phyloP scores from a whole-genome alignment of 176 grass and related monocot genomes.

The Avena insularis region DNA sequence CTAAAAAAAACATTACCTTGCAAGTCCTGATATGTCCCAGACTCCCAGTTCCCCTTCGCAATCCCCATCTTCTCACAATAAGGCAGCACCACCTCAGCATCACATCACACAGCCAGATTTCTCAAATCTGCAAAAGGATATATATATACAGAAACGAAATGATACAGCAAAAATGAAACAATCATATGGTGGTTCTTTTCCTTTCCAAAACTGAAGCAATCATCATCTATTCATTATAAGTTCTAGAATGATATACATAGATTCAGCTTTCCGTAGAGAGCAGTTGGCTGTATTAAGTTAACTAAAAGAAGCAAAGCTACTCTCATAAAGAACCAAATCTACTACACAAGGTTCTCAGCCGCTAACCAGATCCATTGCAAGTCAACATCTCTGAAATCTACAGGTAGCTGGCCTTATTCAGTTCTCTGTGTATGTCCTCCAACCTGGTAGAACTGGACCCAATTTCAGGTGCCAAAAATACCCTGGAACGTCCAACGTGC shows the following conservation, averaged over 20 bases:
- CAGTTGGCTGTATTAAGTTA: conserved; percentile 39
- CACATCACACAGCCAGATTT: not conserved
- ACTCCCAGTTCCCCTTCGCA: not conserved
- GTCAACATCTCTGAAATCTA: conserved; percentile 50
- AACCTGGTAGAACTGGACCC: conserved; percentile 53
- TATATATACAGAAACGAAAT: not conserved
- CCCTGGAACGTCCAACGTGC: conserved; percentile 38
- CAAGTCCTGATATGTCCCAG: not conserved
- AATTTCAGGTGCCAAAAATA: conserved; percentile 53
- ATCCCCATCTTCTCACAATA: not conserved
- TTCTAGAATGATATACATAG: conserved; percentile 32
- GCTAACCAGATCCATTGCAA: conserved; percentile 44
- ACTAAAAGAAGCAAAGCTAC: conserved; percentile 42
- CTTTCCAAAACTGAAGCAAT: conserved; percentile 5
- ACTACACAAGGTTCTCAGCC: conserved; percentile 46
- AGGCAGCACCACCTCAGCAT: not conserved
- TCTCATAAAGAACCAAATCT: conserved; percentile 58
- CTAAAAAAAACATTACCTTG: not conserved
- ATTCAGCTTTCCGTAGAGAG: conserved; percentile 27
- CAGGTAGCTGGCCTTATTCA: conserved; percentile 54
- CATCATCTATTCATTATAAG: conserved; percentile 29
- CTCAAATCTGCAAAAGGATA: not conserved
- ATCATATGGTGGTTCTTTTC: not conserved
- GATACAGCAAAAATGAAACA: not conserved
- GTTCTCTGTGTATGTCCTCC: conserved; percentile 41